These are phyloP conservation scores for Diaporthe sp. DNA, from an alignment of 2,329 filamentous ascomycete species.

Conservation along the genomic window DNA sequence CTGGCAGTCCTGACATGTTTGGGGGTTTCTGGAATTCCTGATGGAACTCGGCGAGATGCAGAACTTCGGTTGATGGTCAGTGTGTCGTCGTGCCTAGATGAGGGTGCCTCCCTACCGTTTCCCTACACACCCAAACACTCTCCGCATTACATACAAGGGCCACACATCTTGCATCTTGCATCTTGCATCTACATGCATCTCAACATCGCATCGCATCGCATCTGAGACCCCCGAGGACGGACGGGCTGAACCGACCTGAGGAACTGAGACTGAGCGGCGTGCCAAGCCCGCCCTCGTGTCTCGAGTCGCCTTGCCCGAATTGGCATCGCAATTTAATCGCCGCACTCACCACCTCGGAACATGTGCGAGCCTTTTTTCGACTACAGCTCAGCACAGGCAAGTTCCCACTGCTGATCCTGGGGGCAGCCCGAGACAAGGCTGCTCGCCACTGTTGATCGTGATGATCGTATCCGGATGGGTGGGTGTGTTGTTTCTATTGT, in stretches of 20 bases:
- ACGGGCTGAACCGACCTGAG: neutral
- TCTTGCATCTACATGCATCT: neutral
- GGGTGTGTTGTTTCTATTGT: neutral
- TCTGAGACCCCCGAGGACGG: neutral
- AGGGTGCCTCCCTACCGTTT: neutral
- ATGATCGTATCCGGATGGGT: conserved; percentile 1
- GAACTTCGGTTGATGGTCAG: neutral
- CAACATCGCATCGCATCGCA: neutral
- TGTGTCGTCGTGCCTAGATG: neutral
- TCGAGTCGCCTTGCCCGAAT: conserved; percentile 28
- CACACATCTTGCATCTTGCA: neutral
- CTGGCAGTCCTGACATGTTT: neutral
- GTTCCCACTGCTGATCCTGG: conserved; percentile 14
- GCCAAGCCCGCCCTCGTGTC: conserved; percentile 26
- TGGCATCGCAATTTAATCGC: conserved; percentile 29
- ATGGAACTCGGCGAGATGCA: conserved; percentile 21
- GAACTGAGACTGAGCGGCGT: conserved; percentile 6
- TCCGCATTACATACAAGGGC: no score
- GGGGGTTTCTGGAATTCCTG: neutral
- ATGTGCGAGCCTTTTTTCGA: neutral
- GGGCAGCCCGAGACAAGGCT: conserved; percentile 19
- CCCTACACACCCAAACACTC: neutral
- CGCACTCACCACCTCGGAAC: conserved; percentile 26
- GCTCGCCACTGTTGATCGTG: conserved; percentile 16
- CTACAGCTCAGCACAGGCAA: no score